Evolutionary conservation across 257 asterid genomes (phyloP), one percentile per base, ranked within the genome.

Genomic region (Henckelia pumila): DNA sequence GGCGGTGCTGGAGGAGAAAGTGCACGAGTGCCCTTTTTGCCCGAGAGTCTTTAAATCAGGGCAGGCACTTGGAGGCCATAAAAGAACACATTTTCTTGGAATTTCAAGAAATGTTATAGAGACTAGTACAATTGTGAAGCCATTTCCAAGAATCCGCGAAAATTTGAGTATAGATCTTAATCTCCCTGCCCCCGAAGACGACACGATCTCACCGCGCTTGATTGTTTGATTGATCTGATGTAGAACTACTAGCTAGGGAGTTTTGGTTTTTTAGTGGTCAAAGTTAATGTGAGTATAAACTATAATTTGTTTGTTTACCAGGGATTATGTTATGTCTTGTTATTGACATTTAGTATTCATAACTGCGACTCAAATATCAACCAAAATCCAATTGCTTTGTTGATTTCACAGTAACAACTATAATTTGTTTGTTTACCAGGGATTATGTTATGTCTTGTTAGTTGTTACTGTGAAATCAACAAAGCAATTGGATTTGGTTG

Each of bases 1-100:
- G 3, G 72, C 8, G 32, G 62, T n/a, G 61, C 72, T 22, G 74
- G 80, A 59, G 66, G 85, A 74, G 80, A 91, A 82, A 68, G 22
- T 73, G 25, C 96, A 92, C 20, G 78, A 84, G 61, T 92, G 98
- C 76, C 96, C 96, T 3, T 79, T 84, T 74, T 92, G 98, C 52
- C 74, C 64, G 56, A 84, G 92, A 78, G 75, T 89, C 50, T 92
- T 92, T 73, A 32, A 89, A 13, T 92, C 98, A 0, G 98, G 96
- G 13, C 98, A 92, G 70, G 98, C 98, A 0, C 90, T 92, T 25
- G 98, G 98, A 11, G 98, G 98, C 21, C 98, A 92, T 69, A 92
- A 89, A 66, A 80, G 98, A 70, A 77, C 98, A 23, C 98, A 92
- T 81, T 81, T 76, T 58, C 57, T 80, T 37, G 66, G 53, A 35